These are phyloP conservation scores for Aspergillus latus DNA, from an alignment of 2,329 filamentous ascomycete genomes.

Conservation along the genomic window DNA sequence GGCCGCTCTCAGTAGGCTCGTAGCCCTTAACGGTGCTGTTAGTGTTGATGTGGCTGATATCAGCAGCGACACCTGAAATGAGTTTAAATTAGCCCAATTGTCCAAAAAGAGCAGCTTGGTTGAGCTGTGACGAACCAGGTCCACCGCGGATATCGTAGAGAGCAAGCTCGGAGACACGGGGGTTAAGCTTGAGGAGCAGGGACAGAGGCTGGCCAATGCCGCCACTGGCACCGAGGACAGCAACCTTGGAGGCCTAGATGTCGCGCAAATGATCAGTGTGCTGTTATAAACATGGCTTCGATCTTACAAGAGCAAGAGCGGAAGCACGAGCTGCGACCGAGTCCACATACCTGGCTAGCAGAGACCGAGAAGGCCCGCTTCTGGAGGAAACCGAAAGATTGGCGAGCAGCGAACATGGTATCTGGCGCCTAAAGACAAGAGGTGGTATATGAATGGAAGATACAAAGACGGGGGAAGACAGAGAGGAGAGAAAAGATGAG, in stretches of 20 bases:
- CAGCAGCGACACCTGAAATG: conserved; percentile 83
- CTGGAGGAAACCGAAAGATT: conserved; percentile 59
- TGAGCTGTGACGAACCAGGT: conserved; percentile 66
- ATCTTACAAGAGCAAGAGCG: conserved; percentile 14
- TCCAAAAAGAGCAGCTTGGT: background rate
- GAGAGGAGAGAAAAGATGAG: conserved; percentile 21
- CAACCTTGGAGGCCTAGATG: conserved; percentile 86
- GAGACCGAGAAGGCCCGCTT: conserved; percentile 79
- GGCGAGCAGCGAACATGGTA: conserved; percentile 74
- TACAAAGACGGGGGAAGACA: conserved; percentile 10
- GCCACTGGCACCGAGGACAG: conserved; percentile 93
- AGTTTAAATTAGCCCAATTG: conserved; percentile 18
- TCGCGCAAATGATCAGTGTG: conserved; percentile 10
- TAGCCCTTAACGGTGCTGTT: conserved; percentile 93
- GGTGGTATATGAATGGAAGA: conserved; percentile 15
- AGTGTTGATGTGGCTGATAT: conserved; percentile 99
- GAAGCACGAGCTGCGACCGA: conserved; percentile 6
- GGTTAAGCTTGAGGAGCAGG: conserved; percentile 98
- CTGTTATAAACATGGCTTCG: conserved; percentile 17
- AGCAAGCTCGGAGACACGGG: conserved; percentile 85
- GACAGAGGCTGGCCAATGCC: conserved; percentile 98
- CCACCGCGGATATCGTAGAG: conserved; percentile 97
- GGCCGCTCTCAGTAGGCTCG: conserved; percentile 71
- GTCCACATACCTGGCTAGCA: conserved; percentile 66
- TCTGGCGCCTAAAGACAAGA: conserved; percentile 20